These are phyloP conservation scores for Alternaria tenuissima DNA, from an alignment of 2,329 filamentous ascomycete species.

Conservation along the genomic window DNA sequence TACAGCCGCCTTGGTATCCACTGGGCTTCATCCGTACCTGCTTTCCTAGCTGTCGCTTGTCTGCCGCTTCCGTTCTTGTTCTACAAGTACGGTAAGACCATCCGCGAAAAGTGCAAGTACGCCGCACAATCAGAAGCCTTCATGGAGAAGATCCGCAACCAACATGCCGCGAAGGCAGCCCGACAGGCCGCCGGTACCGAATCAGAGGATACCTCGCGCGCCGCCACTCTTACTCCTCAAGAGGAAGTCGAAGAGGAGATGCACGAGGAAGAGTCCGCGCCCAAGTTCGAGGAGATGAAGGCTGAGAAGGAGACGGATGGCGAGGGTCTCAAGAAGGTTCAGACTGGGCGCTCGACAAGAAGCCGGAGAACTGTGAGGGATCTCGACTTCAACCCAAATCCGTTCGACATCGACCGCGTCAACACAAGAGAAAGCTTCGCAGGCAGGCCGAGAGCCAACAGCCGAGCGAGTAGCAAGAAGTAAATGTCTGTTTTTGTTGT, in stretches of 20 bases:
- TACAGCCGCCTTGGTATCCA: constrained; percentile 65
- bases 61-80: constrained; percentile 79
- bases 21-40: constrained; percentile 78
- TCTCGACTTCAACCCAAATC: constrained; percentile 53
- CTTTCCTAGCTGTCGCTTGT: constrained; percentile 75
- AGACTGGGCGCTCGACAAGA: constrained; percentile 40
- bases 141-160: constrained; percentile 57
- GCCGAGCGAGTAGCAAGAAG: constrained; percentile 23
- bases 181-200: constrained; percentile 16
- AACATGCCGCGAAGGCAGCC: constrained; percentile 31
- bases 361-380: constrained; percentile 35
- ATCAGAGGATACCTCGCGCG: constrained; percentile 35
- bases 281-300: constrained; percentile 52
- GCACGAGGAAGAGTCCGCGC: constrained; percentile 33
- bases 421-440: constrained; percentile 58
- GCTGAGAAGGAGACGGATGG: constrained; percentile 43
- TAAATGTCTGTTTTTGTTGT: constrained; percentile 11
- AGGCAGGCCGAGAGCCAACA: constrained; percentile 30
- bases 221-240: constrained; percentile 30
- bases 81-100: constrained; percentile 72
- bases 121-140: constrained; percentile 71
- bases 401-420: constrained; percentile 59
- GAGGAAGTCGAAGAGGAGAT: constrained; percentile 43
- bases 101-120: constrained; percentile 74
- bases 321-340: constrained; percentile 37